Percentiles rank a stretch among this genome's conserved stretches.
phyloP scores from a whole-genome alignment of 1,284 basidiomycete species.

The Pascua guehoae region DNA sequence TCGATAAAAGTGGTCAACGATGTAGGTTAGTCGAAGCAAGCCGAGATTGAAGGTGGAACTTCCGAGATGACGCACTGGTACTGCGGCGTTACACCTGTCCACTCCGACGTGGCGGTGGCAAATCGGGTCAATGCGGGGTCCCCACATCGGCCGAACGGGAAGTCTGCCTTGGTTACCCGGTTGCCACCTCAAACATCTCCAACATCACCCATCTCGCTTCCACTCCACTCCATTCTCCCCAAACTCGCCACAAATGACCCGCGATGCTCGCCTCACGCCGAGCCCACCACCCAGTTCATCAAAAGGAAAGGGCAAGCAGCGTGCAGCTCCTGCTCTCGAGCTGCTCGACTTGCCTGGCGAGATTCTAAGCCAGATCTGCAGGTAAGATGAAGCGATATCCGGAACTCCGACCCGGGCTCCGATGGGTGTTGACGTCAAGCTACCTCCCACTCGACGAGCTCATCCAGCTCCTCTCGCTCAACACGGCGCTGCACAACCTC shows the following conservation, averaged over 20 bases:
- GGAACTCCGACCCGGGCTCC: too few species aligned
- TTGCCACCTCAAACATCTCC: not conserved
- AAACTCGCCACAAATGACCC: too few species aligned
- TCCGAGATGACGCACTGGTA: too few species aligned
- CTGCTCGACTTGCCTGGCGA: constrained; percentile 39
- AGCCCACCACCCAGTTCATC: constrained; percentile 1
- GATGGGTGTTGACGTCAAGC: constrained; percentile 11
- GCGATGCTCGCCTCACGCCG: not conserved
- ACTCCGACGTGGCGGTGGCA: constrained; percentile 11
- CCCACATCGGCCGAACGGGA: not conserved
- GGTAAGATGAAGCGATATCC: constrained; percentile 16
- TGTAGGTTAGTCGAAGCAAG: too few species aligned
- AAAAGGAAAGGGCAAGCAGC: not conserved
- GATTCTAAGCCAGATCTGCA: constrained; percentile 36
- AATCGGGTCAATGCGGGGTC: not conserved
- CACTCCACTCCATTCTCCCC: not conserved
- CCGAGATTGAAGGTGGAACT: too few species aligned
- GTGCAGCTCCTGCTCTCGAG: not conserved
- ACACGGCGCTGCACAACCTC: constrained; percentile 29
- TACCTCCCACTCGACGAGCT: constrained; percentile 32
- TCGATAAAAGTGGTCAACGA: too few species aligned
- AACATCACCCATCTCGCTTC: not conserved
- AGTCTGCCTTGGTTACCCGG: not conserved
- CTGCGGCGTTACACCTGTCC: too few species aligned
- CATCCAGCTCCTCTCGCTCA: constrained; percentile 33